Evolutionary conservation across 495 filamentous ascomycete genomes (phyloP), one percentile per base, ranked within the genome.

Genomic region (Neurospora pannonica): DNA sequence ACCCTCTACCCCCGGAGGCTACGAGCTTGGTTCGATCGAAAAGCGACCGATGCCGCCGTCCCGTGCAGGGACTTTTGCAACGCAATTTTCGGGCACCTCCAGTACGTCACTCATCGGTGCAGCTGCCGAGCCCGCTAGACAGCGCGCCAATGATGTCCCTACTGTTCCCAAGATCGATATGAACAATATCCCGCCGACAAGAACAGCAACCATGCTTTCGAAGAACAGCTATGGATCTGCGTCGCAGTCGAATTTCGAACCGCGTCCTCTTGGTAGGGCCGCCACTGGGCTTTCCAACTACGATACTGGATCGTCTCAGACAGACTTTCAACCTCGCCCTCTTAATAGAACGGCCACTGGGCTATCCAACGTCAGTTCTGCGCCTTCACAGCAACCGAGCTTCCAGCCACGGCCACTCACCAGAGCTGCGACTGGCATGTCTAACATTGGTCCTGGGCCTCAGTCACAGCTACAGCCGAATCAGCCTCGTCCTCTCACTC

Each of bases 101-200:
- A 86, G 88, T 70, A 85, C 88, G 15, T 88, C 91, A 13, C 84
- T 93, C 17, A 82, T 92, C 62, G 80, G 80, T 28, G 83, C 84
- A 67, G 89, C 91, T 17, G 89, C 87, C 5, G 84, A 83, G 7
- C 54, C 54, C 15, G 7, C 90, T 91, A 81, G 91, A 89, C 54
- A 89, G 87, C 73, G 85, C 81, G 39, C 83, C 86, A 71, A 79
- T 87, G 5, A 85, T 74, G 15, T 86, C 83, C 85, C 85, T 21
- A 81, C 84, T 31, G 42, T 87, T 28, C 84, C 85, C 37, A 75
- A 77, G 1, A 62, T 85, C 37, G 79, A 85, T 21, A 74, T 80
- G 9, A 78, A 72, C 72, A 77, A 75, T 71, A 84, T 79, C 42
- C 83, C 82, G n/a, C 82, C 76, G 40, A 67, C 75, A 5, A 79